Base-by-base conservation (phyloP, 441 rosid species). In the Raphanus hybrid region DNA sequence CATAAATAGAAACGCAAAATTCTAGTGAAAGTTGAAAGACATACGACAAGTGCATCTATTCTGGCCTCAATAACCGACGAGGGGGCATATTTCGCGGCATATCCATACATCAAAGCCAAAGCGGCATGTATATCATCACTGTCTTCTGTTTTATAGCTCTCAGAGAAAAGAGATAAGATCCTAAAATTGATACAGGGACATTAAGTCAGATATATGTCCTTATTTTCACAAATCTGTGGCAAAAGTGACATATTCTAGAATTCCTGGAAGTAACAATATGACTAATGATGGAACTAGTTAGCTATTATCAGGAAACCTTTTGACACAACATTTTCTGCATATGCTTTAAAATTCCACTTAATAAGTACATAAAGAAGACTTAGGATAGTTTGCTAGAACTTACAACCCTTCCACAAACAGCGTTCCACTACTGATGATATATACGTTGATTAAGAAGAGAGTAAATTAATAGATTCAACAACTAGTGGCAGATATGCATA, bases 41-140 rank as follows among this genome's bases (percentile, higher is more conserved):
- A 77, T 93, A 96, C 99, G 77, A 96, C 88, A 78, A 96, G 97
- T 48, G 98, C 99, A 79, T 96, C 96, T 73, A 96, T 96, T 87
- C 99, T 87, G 81, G 98, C 99, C 87, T 96, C 98, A 84, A 96
- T 96, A 81, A 96, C 98, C 35, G 96, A 82, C 76, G 99, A 84
- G 60, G 97, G 97, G 64, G 99, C 99, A 86, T 96, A 96, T 89
- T 90, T 92, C 72, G 99, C 99, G 74, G 99, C 98, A 90, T 93
- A 96, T 83, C 99, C 99, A 82, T 96, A 96, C 99, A 96, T 96
- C 85, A 96, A 86, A 77, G 99, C 99, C 84, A 96, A 85, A 76
- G 98, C 99, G 84, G 99, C 99, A 83, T 96, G 97, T 86, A 93
- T 91, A 84, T 96, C 98, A 85, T 96, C 98, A 69, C 97, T 93